phyloP scores from a whole-genome alignment of 2,329 filamentous ascomycete genomes.

The Lojkania enalia region DNA sequence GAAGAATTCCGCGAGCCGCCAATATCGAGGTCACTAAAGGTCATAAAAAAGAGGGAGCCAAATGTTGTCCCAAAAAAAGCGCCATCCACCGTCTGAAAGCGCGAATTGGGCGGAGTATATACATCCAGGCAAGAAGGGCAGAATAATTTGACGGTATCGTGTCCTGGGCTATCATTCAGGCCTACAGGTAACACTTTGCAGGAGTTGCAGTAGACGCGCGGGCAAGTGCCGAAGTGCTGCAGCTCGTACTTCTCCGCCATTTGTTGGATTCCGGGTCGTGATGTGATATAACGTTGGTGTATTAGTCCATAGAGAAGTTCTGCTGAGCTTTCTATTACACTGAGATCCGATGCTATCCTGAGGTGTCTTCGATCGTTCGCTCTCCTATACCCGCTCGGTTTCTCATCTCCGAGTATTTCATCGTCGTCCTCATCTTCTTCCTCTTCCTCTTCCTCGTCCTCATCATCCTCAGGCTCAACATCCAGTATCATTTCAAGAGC shows the following conservation, averaged over 20 bases:
- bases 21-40: constrained; percentile 93
- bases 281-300: constrained; percentile 98
- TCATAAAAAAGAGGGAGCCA: constrained; percentile 95
- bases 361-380: constrained; percentile 67
- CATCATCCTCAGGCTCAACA: constrained; percentile 92
- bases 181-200: constrained; percentile 92
- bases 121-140: constrained; percentile 96
- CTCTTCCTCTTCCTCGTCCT: constrained; percentile 78
- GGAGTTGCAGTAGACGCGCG: constrained; percentile 89
- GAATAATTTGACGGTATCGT: constrained; percentile 98
- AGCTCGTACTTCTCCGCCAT: constrained; percentile 99
- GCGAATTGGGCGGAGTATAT: constrained; percentile 94
- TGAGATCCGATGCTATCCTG: constrained; percentile 88
- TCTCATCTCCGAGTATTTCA: constrained; percentile 52
- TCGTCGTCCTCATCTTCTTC: constrained; percentile 65
- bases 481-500: constrained; percentile 99
- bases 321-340: constrained; percentile 95
- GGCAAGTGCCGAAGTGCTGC: constrained; percentile 93
- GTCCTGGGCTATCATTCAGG: constrained; percentile 89
- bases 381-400: constrained; percentile 59
- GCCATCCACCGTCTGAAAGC: constrained; percentile 95
- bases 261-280: constrained; percentile 91
- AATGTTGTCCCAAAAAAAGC: constrained; percentile 99
- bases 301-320: constrained; percentile 98
- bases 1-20: constrained; percentile 65